phyloP scores from a whole-genome alignment of 2,329 filamentous ascomycete species.

The Fusarium torreyae region DNA sequence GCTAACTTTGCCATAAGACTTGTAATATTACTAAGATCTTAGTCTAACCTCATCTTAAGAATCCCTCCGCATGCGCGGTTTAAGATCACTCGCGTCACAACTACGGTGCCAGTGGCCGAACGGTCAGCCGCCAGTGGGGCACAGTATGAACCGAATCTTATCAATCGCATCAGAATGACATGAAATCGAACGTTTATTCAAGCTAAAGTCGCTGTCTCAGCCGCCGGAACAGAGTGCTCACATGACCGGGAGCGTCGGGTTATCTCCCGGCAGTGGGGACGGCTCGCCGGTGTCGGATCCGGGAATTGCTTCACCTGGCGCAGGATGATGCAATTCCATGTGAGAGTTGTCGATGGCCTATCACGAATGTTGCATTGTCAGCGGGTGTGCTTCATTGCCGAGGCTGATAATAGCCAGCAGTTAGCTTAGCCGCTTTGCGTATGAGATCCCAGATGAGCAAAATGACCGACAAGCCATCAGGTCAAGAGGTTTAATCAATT shows the following conservation, averaged over 20 bases:
- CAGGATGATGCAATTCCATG: neutral
- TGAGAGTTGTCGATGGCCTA: neutral
- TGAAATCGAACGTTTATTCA: neutral
- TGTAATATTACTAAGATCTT: too few relatives aligned
- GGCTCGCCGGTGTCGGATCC: neutral
- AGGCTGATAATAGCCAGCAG: neutral
- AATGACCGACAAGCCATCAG: too few relatives aligned
- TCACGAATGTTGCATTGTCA: neutral
- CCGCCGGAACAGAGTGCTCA: slow-evolving; percentile 1
- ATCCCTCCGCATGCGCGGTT: too few relatives aligned
- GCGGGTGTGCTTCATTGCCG: neutral
- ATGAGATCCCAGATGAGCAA: too few relatives aligned
- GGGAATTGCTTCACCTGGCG: slow-evolving; percentile 1
- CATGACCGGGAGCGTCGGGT: slow-evolving; percentile 19
- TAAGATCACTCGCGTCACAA: too few relatives aligned
- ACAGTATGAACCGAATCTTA: neutral
- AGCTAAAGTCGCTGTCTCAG: neutral
- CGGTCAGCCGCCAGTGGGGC: neutral
- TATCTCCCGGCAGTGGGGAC: slow-evolving; percentile 1
- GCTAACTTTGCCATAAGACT: too few relatives aligned
- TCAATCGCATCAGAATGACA: neutral
- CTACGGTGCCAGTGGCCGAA: too few relatives aligned
- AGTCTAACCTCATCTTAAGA: too few relatives aligned
- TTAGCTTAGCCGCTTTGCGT: too few relatives aligned
- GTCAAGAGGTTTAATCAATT: neutral